phyloP scores from a whole-genome alignment of 1,139 yeast genomes.

The Sugiyamaella japonica region DNA sequence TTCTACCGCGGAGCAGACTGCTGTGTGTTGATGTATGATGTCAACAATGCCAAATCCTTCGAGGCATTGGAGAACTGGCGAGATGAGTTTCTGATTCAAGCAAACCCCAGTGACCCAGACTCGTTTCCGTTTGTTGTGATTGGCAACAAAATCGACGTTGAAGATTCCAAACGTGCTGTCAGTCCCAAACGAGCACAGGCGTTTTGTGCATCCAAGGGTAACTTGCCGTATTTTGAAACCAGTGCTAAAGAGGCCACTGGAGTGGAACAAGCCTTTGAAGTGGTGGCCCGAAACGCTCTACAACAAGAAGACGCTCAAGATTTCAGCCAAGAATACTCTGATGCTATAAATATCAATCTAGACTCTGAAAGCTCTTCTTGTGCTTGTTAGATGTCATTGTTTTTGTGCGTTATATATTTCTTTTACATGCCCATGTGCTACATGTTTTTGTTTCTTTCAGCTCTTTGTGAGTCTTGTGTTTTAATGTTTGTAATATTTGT shows the following conservation, averaged over 20 bases:
- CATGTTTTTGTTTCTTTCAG: not conserved
- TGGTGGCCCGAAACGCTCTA: slow-evolving; percentile 90
- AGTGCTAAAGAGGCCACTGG: slow-evolving; percentile 93
- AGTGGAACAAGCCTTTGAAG: slow-evolving; percentile 94
- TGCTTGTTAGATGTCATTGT: slow-evolving; percentile 57
- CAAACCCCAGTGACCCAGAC: slow-evolving; percentile 89
- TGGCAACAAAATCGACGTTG: slow-evolving; percentile 94
- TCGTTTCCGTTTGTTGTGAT: slow-evolving; percentile 92
- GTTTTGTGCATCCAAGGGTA: slow-evolving; percentile 82
- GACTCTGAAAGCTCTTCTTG: slow-evolving; percentile 79
- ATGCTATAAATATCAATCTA: slow-evolving; percentile 90
- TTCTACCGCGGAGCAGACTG: slow-evolving; percentile 98
- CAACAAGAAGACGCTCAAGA: slow-evolving; percentile 87
- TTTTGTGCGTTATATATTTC: not conserved
- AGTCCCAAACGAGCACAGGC: slow-evolving; percentile 82
- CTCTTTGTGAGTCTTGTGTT: not conserved
- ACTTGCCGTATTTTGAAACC: slow-evolving; percentile 90
- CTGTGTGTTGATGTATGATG: slow-evolving; percentile 93
- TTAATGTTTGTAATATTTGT: not conserved
- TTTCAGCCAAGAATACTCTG: slow-evolving; percentile 89
- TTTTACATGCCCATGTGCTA: not conserved
- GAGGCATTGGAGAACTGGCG: slow-evolving; percentile 91
- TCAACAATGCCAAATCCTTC: slow-evolving; percentile 87
- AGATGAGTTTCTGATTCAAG: slow-evolving; percentile 92
- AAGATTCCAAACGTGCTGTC: slow-evolving; percentile 83